Conservation (phyloP, 176 grass and related monocot genomes). For the Oryza nivara region DNA sequence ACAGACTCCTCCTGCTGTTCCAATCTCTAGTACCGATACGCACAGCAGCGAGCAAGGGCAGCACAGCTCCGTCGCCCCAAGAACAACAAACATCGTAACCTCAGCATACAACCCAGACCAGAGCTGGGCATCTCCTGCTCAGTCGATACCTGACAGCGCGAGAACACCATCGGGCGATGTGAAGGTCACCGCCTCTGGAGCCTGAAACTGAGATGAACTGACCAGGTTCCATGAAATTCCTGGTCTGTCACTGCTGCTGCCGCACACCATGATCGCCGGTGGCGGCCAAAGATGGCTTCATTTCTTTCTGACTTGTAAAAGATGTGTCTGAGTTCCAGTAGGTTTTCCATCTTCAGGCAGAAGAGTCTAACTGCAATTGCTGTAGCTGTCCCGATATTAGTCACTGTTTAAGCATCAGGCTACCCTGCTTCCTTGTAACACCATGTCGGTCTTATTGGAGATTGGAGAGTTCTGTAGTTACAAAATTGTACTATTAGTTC, state of each 20-base stretch:
- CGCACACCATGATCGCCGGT: not conserved
- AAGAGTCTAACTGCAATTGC: slow-evolving; percentile 51
- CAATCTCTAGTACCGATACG: slow-evolving; percentile 49
- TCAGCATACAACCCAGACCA: slow-evolving; percentile 52
- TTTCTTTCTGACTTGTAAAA: slow-evolving; percentile 57
- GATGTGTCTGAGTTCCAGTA: slow-evolving; percentile 28
- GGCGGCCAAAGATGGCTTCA: not conserved
- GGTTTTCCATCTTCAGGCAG: slow-evolving; percentile 43
- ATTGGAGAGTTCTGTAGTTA: slow-evolving; percentile 40
- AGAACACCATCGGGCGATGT: slow-evolving; percentile 52
- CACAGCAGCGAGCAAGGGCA: slow-evolving; percentile 53
- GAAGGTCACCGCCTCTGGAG: slow-evolving; percentile 54
- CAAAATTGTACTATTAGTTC: slow-evolving; percentile 18
- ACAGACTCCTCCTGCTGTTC: slow-evolving; percentile 48
- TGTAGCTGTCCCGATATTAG: slow-evolving; percentile 38
- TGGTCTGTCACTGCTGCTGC: not conserved
- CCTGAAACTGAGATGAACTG: slow-evolving; percentile 32
- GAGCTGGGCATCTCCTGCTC: slow-evolving; percentile 63
- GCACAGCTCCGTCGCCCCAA: slow-evolving; percentile 30
- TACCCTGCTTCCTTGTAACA: slow-evolving; percentile 41
- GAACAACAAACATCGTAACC: slow-evolving; percentile 38
- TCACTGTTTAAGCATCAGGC: not conserved
- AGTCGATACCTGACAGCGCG: slow-evolving; percentile 42
- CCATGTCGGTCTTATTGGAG: not conserved
- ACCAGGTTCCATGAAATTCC: not conserved